Conservation (phyloP, 345 rosid species). For the Melaleuca quinquenervia region DNA sequence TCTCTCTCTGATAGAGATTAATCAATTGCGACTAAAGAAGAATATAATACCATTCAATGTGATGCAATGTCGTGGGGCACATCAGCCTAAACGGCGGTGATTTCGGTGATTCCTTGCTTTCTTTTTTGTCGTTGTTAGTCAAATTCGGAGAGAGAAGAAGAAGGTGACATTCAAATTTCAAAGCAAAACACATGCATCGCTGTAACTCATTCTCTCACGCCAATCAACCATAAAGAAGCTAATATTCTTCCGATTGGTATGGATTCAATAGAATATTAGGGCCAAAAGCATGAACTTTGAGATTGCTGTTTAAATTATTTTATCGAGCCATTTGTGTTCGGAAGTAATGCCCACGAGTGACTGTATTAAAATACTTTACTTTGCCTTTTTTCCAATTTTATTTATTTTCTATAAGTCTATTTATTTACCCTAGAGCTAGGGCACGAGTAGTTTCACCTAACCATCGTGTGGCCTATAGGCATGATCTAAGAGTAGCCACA, state of each 20-base stretch:
- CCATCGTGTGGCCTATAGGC: not conserved
- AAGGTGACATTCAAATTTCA: slow-evolving; percentile 25
- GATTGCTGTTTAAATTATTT: not conserved
- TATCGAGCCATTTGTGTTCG: not conserved
- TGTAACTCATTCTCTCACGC: slow-evolving; percentile 26
- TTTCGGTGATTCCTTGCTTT: slow-evolving; percentile 60
- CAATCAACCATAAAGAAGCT: slow-evolving; percentile 37
- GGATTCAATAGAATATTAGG: slow-evolving; percentile 1
- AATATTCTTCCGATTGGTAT: slow-evolving; percentile 35
- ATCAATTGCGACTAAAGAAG: not conserved
- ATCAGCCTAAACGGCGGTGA: slow-evolving; percentile 63
- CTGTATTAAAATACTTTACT: not conserved
- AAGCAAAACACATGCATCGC: slow-evolving; percentile 19
- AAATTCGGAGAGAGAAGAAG: not conserved
- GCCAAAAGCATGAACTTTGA: not conserved
- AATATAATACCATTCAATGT: not conserved
- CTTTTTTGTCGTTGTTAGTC: slow-evolving; percentile 23
- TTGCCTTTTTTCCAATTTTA: not conserved
- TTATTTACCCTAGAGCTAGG: not conserved
- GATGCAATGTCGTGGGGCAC: slow-evolving; percentile 30
- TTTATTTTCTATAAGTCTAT: not conserved
- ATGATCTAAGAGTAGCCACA: not conserved
- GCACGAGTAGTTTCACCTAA: not conserved
- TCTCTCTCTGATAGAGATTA: not conserved
- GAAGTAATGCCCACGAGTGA: not conserved